phyloP scores from a whole-genome alignment of 495 filamentous ascomycete genomes.

The Darksidea phi region DNA sequence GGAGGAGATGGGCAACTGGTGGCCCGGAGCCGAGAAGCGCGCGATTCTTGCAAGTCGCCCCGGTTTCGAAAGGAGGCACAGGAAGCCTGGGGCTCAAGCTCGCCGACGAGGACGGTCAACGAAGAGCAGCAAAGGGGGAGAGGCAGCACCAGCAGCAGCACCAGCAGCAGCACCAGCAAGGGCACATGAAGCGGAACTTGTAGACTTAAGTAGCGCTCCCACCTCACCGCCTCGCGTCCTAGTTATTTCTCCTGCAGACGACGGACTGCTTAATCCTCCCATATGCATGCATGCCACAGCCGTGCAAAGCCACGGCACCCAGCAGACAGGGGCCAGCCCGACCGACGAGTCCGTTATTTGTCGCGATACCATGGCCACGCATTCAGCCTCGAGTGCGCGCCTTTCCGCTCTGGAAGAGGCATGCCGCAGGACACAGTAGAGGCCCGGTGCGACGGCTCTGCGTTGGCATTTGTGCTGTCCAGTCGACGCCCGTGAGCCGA shows the following conservation, averaged over 20 bases:
- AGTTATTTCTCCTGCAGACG: not conserved
- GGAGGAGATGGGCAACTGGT: too few relatives aligned
- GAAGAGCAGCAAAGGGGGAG: not conserved
- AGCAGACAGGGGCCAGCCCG: not conserved
- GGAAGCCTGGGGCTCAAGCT: not conserved
- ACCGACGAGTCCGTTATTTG: not conserved
- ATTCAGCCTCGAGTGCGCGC: not conserved
- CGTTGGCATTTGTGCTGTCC: conserved; percentile 15
- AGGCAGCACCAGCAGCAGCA: not conserved
- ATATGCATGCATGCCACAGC: conserved; percentile 1
- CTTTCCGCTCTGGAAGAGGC: too few relatives aligned
- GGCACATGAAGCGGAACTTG: not conserved
- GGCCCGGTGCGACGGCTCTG: conserved; percentile 1
- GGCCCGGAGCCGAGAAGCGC: too few relatives aligned
- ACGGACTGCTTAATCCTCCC: conserved; percentile 3
- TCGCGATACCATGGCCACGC: conserved; percentile 10
- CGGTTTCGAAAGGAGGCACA: conserved; percentile 9
- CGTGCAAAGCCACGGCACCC: not conserved
- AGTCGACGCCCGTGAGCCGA: conserved; percentile 11
- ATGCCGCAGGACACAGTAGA: conserved; percentile 2
- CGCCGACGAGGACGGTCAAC: not conserved
- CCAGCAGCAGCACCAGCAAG: not conserved
- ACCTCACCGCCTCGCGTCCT: conserved; percentile 2
- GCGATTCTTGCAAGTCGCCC: not conserved
- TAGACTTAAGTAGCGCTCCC: not conserved